Evolutionary conservation across 805 yeast genomes (phyloP), one percentile per base, ranked within the genome.

Genomic region (Ogataea zsoltii): DNA sequence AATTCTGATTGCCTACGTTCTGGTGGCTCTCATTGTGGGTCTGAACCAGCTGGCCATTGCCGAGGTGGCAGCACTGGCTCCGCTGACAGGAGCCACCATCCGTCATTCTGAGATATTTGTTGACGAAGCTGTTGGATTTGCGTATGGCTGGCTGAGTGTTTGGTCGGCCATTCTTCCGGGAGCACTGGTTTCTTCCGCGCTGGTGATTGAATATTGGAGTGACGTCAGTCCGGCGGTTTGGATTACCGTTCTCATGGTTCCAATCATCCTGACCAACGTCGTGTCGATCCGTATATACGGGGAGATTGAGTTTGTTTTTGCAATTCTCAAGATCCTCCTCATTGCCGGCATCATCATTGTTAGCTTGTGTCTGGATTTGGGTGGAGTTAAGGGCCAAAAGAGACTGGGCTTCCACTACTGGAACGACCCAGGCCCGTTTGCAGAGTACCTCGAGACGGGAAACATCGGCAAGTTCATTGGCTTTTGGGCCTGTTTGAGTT

Each of bases 251-350:
- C 75, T 79, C 50, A 59, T 77, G 48, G 69, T 68, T 4, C 57
- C 76, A 10, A 71, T 77, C 38, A 58, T 71, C 6, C 54, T 60
- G 0, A 62, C 78, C 36, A 79, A 80, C 58, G 56, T 72, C 33
- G 61, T 70, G 33, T 79, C 83, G 3, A 79, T 79, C 31, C 67
- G 72, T 47, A 69, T 67, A 52, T 65, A 58, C 38, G 69, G 67
- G 36, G 81, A 76, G 55, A 68, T 75, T 37, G 87, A 79, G 52
- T 84, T 79, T 63, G 82, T 81, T 79, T 72, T 79, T 48, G 79
- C 85, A 0, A 49, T 72, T 14, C 65, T 83, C 60, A 85, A 84
- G 60, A 80, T 85, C 15, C 47, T 80, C 33, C 75, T 85, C 33
- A 77, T 85, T 56, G 52, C 80, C 21, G 85, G 87, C 11, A 65